Evolutionary conservation across 768 basidiomycete species (phyloP).

Genomic region (Cantharellus anzutake): DNA sequence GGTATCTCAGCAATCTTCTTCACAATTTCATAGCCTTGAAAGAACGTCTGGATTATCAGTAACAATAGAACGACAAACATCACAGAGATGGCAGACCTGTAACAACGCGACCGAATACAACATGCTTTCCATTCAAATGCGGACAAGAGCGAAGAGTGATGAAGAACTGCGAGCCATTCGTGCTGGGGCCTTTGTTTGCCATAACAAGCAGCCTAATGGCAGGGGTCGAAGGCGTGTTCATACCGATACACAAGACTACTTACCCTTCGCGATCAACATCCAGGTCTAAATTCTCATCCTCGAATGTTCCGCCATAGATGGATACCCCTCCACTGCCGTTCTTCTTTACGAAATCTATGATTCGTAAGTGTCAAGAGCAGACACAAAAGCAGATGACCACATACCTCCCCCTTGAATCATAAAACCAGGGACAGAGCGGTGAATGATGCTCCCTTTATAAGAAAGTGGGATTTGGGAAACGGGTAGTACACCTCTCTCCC

Average conservation of each 20-base stretch:
- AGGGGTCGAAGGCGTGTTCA: not conserved
- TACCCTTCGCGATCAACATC: conserved; percentile 47
- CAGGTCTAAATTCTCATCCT: conserved; percentile 53
- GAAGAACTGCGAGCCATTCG: conserved; percentile 79
- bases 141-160: conserved; percentile 59
- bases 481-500: conserved; percentile 57
- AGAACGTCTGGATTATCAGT: not conserved
- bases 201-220: conserved; percentile 53
- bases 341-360: conserved; percentile 52
- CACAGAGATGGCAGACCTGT: conserved; percentile 15
- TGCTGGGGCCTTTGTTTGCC: conserved; percentile 66
- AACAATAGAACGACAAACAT: not conserved
- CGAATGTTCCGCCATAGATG: conserved; percentile 57
- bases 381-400: conserved; percentile 7
- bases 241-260: conserved; percentile 10
- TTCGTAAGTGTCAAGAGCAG: not conserved
- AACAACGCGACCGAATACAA: conserved; percentile 22
- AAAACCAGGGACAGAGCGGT: conserved; percentile 59
- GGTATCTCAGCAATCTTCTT: conserved; percentile 40
- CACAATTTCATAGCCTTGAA: conserved; percentile 24
- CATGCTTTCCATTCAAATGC: conserved; percentile 45
- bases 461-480: conserved; percentile 48
- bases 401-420: conserved; percentile 69
- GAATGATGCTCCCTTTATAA: conserved; percentile 64
- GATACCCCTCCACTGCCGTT: conserved; percentile 71